Evolutionary conservation across 768 basidiomycete genomes (phyloP).

Genomic region (Pleurotus tuoliensis): DNA sequence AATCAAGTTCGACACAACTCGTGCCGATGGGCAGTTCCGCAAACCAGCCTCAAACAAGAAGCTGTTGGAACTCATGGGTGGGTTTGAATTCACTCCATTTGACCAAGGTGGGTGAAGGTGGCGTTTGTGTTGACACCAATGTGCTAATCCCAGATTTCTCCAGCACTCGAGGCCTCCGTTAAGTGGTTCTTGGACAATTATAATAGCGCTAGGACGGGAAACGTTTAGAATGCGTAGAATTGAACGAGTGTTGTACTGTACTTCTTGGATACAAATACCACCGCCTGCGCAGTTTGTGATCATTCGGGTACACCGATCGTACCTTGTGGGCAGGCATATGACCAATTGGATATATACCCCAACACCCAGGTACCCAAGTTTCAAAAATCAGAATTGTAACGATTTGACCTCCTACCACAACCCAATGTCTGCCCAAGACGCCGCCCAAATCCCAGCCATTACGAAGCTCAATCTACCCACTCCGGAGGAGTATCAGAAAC

Average conservation of each 20-base stretch:
- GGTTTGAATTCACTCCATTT: slow-evolving; percentile 91
- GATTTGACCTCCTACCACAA: slow-evolving; percentile 3
- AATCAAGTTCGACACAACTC: slow-evolving; percentile 75
- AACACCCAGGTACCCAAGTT: too few relatives aligned
- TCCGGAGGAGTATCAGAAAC: slow-evolving; percentile 80
- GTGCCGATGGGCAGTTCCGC: slow-evolving; percentile 91
- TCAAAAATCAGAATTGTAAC: too few relatives aligned
- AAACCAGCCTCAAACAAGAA: slow-evolving; percentile 96
- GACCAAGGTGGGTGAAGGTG: slow-evolving; percentile 51
- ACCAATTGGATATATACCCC: too few relatives aligned
- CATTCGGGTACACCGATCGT: too few relatives aligned
- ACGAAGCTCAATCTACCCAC: slow-evolving; percentile 57
- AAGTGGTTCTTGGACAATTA: slow-evolving; percentile 88
- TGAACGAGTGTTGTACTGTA: too few relatives aligned
- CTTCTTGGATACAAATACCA: too few relatives aligned
- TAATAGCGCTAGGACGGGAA: slow-evolving; percentile 60
- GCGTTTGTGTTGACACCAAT: too few relatives aligned
- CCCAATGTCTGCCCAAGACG: slow-evolving; percentile 39
- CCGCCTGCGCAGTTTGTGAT: too few relatives aligned
- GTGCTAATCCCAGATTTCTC: not conserved
- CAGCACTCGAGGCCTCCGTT: slow-evolving; percentile 75
- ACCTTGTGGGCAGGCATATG: too few relatives aligned
- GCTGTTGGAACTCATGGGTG: slow-evolving; percentile 68
- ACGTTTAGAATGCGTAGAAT: not conserved
- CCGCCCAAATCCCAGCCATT: slow-evolving; percentile 33